These are phyloP conservation scores for Sordariomycetes sp. DNA, from an alignment of 2,329 filamentous ascomycete species.

Conservation along the genomic window DNA sequence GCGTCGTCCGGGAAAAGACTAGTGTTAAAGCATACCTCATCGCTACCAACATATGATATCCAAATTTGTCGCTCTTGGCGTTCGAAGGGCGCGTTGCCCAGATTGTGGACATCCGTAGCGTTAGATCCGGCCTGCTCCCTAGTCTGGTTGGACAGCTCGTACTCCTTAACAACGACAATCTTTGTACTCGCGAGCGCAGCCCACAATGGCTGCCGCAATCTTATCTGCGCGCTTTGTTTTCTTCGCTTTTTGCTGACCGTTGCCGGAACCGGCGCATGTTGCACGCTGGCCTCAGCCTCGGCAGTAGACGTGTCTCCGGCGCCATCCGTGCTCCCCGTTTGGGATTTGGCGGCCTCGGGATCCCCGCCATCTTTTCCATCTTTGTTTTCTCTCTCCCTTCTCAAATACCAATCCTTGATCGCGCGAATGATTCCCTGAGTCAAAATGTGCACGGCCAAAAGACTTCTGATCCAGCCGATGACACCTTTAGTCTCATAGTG, in stretches of 20 bases:
- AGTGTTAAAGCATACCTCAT: constrained; percentile 69
- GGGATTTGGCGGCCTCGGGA: constrained; percentile 51
- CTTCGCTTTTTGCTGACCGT: constrained; percentile 67
- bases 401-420: constrained; percentile 59
- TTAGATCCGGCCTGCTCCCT: constrained; percentile 66
- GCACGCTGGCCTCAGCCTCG: constrained; percentile 35
- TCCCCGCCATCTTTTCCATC: constrained; percentile 38
- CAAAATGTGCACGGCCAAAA: constrained; percentile 65
- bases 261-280: constrained; percentile 31
- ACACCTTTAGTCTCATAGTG: constrained; percentile 49
- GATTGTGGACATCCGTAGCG: constrained; percentile 67
- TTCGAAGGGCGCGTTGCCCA: constrained; percentile 67
- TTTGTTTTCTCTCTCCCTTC: constrained; percentile 46
- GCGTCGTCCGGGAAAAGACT: constrained; percentile 49
- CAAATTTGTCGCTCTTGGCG: constrained; percentile 64
- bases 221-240: constrained; percentile 84
- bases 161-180: constrained; percentile 90
- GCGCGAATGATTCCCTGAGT: constrained; percentile 65
- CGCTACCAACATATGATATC: constrained; percentile 71
- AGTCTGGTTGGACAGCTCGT: constrained; percentile 70
- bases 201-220: constrained; percentile 88
- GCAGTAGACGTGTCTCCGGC: constrained; percentile 28
- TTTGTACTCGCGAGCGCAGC: constrained; percentile 91
- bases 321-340: constrained; percentile 10
- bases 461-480: constrained; percentile 58